These are phyloP conservation scores for Gossypium raimondii DNA, from an alignment of 345 rosid genomes.

Conservation along the genomic window DNA sequence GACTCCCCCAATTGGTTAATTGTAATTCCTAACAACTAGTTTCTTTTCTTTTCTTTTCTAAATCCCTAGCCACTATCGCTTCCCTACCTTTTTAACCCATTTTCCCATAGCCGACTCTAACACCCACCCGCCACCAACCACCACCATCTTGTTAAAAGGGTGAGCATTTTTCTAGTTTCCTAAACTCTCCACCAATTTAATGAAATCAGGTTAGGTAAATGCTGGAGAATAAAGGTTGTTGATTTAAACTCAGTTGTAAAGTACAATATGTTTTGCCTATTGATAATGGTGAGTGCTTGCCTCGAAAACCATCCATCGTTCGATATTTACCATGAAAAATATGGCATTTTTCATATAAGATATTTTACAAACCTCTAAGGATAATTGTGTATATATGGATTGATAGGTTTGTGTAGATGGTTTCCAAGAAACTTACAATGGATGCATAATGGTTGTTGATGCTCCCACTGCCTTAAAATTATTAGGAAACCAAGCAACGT, in stretches of 20 bases:
- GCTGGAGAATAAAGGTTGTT: neutral
- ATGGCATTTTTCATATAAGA: neutral
- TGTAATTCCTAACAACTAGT: no score
- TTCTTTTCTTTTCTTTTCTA: no score
- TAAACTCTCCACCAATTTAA: neutral
- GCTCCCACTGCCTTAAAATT: constrained; percentile 63
- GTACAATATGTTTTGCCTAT: neutral
- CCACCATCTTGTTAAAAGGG: constrained; percentile 59
- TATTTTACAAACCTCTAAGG: neutral
- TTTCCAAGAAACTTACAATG: constrained; percentile 36
- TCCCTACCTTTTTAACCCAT: no score
- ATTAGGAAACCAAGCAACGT: constrained; percentile 65
- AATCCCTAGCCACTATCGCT: no score
- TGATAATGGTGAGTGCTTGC: constrained; percentile 29
- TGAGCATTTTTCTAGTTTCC: constrained; percentile 14
- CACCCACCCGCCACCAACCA: no score
- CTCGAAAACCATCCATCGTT: neutral
- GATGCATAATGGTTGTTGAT: constrained; percentile 61
- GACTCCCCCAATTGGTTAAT: no score
- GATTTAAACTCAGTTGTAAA: neutral
- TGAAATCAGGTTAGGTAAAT: neutral
- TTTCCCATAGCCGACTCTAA: no score
- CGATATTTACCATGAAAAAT: no score
- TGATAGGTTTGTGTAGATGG: constrained; percentile 48
- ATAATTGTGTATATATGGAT: neutral